Base-by-base conservation (phyloP, 2,329 filamentous ascomycete genomes). In the Penicillium decumbens region DNA sequence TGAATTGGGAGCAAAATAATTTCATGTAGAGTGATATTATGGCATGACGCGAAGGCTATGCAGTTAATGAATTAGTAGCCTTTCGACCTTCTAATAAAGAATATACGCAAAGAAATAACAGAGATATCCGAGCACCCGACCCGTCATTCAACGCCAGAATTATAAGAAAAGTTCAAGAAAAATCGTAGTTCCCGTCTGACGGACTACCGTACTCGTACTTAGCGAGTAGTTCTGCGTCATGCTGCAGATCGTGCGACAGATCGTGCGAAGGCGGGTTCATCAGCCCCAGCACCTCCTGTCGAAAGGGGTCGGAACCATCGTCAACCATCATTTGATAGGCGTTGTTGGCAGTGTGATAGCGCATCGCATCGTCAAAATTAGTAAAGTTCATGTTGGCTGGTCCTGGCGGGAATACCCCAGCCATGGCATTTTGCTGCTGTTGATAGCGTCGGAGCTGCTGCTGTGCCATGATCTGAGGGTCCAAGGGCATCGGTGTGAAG, bases 401-500 rank as follows among this genome's bases (percentile, higher is more conserved):
- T 5, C 58, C 59, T 18, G 67, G 65, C 3, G 61, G 58, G 49
- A 71, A 73, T 1, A 65, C 65, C 45, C 68, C 63, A 8, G 56
- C 29, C 49, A 73, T 69, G 32, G 62, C 55, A 43, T 67, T 68
- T 41, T 73, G 69, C 20, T 69, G 62, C 42, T 69, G 62, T 44
- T 69, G 69, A 41, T 71, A 73, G 18, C 69, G 62, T 28, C 69
- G 62, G 3, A 76, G 63, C 45, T 75, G 72, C 29, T 73, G 65
- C 39, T 75, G 70, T 77, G 75, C 33, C 55, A 83, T 83, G 41
- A 84, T 80, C 32, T 81, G 80, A 2, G 81, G 81, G 51, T 85
- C 81, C 37, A 82, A 74, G 2, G 80, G 80, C 65, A 83, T 73
- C 37, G 78, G 72, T 51, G 74, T 66, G 49, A 73, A 75, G 28